Conservation (phyloP, 176 grass and related monocot species). For the Cocos nucifera region DNA sequence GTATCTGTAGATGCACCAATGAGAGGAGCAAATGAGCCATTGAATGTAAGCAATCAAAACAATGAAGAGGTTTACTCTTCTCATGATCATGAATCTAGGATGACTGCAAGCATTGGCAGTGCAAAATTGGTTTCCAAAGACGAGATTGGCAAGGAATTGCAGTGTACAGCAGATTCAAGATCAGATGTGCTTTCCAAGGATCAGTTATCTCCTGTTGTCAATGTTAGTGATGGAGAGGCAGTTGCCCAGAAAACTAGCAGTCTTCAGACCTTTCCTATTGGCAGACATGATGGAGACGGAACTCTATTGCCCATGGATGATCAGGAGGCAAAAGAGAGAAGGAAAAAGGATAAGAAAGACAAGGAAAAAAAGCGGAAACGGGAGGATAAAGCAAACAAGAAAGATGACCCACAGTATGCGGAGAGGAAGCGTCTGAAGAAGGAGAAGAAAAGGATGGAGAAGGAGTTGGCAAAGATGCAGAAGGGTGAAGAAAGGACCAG, state of each 20-base stretch:
- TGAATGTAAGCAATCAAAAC: slow-evolving; percentile 20
- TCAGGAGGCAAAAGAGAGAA: slow-evolving; percentile 43
- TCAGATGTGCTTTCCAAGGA: slow-evolving; percentile 24
- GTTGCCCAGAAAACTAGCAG: slow-evolving; percentile 18
- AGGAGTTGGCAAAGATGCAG: slow-evolving; percentile 58
- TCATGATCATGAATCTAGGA: slow-evolving; percentile 21
- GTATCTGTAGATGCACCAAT: slow-evolving; percentile 90
- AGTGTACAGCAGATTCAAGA: slow-evolving; percentile 84
- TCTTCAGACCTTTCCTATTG: slow-evolving; percentile 32
- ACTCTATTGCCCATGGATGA: slow-evolving; percentile 13
- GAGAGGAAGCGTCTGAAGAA: slow-evolving; percentile 78
- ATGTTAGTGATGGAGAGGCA: slow-evolving; percentile 19
- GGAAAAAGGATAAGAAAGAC: slow-evolving; percentile 65
- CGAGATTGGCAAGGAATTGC: slow-evolving; percentile 63
- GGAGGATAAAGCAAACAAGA: slow-evolving; percentile 51
- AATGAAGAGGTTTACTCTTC: slow-evolving; percentile 12
- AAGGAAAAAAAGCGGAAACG: slow-evolving; percentile 59
- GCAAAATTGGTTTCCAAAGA: slow-evolving; percentile 48
- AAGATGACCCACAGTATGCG: slow-evolving; percentile 75
- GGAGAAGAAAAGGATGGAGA: slow-evolving; percentile 81
- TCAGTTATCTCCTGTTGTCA: slow-evolving; percentile 21
- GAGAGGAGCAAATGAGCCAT: slow-evolving; percentile 38
- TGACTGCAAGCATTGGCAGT: slow-evolving; percentile 75
- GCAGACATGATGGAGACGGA: slow-evolving; percentile 35
- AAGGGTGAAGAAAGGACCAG: slow-evolving; percentile 34